A percentile compares a stretch with the other conserved stretches of the same genome.
Conservation (phyloP, 148 eudicot genomes). For the Vaccinium macrocarpon region DNA sequence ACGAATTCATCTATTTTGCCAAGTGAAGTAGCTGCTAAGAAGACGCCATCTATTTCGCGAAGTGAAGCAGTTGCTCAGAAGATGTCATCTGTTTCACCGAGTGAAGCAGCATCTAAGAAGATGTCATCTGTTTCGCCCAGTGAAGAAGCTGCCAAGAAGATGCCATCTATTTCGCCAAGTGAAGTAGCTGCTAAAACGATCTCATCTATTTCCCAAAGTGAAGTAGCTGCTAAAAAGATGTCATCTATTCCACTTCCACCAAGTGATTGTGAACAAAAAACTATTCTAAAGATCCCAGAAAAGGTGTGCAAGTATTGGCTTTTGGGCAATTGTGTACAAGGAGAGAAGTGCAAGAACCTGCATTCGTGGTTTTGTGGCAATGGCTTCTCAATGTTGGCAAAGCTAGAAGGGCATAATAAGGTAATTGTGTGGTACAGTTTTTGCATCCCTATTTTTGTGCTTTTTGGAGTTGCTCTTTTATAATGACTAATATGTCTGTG, state of each 20-base stretch:
- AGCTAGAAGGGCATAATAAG: conserved; percentile 57
- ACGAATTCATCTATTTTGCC: conserved; percentile 3
- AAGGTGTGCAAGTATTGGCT: conserved; percentile 45
- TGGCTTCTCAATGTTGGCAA: conserved; percentile 35
- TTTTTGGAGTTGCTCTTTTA: not conserved
- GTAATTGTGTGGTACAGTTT: conserved; percentile 20
- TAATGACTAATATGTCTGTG: not conserved
- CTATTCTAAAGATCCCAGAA: conserved; percentile 13
- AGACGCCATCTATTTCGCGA: not conserved
- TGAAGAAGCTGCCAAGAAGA: not conserved
- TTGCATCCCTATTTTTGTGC: not conserved
- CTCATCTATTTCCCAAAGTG: not conserved
- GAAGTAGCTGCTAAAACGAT: not conserved
- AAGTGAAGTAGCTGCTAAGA: not conserved
- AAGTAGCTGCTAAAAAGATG: not conserved
- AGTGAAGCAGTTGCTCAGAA: not conserved
- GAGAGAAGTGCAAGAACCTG: conserved; percentile 31
- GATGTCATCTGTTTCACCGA: too few species aligned
- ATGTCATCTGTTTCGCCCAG: not conserved
- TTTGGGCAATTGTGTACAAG: conserved; percentile 38
- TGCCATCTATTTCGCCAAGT: not conserved
- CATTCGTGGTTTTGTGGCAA: conserved; percentile 41
- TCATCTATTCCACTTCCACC: not conserved
- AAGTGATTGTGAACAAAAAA: not conserved
- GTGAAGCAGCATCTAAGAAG: not conserved